Evolutionary conservation across 805 yeast species (phyloP), one percentile per base, ranked within the genome.

Genomic region (Saturnispora quitensis): DNA sequence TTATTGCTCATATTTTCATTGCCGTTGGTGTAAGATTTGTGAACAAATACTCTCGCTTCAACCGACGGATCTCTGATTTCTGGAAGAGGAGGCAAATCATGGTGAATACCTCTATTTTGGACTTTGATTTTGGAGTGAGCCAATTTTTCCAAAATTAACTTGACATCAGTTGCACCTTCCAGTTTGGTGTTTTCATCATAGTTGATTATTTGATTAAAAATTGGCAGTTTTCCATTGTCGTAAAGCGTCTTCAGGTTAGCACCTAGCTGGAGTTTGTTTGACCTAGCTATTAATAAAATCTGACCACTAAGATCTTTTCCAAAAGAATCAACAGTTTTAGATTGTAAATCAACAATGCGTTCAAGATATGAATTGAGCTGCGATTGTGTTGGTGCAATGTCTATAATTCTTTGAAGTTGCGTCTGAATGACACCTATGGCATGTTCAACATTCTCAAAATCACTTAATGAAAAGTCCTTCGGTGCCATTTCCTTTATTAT

Each of bases 41-140:
- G 97, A 27, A 84, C 78, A 62, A 90, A 91, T 0, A 89, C 96
- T 48, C 85, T 75, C 6, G 82, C 80, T 55, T 75, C 72, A 10
- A 89, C 74, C 3, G 72, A 72, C 0, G 77, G 76, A 60, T 84
- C 77, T 6, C 72, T 65, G 40, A 91, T 86, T 31, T 65, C 66
- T 0, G 97, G 97, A 17, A 89, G 66, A 10, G 72, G 73, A 1
- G 97, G 97, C 13, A 58, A 31, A 15, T 45, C 10, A 27, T 43
- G 43, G 27, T 38, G 22, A 5, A n/a, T 13, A 40, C 56, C 58
- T 20, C 55, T 54, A 7, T 53, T 46, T 18, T 57, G 50, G 24
- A 53, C 56, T 43, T 55, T 55, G 36, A 52, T 44, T 7, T 56
- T 48, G 9, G 53, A 44, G 33, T 50, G 51, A 31, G 56, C 45